phyloP scores from a whole-genome alignment of 164 flowering plant genomes.

The Sextonia rubra region DNA sequence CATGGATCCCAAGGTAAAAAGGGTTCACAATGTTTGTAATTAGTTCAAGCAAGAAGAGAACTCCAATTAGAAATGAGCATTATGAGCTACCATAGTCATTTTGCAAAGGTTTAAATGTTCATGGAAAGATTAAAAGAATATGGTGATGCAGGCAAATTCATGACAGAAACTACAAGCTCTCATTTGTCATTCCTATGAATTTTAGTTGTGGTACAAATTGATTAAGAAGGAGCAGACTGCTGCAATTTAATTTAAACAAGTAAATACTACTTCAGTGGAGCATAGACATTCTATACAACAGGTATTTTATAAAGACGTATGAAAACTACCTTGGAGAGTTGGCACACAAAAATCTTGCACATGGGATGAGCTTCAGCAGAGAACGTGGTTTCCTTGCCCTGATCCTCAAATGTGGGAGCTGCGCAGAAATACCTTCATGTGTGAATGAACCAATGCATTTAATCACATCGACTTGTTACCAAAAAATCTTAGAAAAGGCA shows the following conservation, averaged over 20 bases:
- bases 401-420: constrained; percentile 29
- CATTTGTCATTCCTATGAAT: constrained; percentile 14
- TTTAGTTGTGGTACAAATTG: constrained; percentile 16
- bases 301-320: not conserved
- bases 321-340: constrained; percentile 27
- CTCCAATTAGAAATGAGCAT: not conserved
- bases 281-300: constrained; percentile 6
- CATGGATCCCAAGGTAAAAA: not conserved
- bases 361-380: constrained; percentile 27
- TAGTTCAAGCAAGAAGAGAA: not conserved
- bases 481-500: not conserved
- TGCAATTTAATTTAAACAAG: constrained; percentile 20
- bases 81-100: not conserved
- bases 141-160: not conserved
- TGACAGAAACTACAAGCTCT: not conserved
- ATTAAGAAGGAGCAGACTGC: constrained; percentile 24
- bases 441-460: not conserved
- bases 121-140: not conserved
- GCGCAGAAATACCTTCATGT: constrained; percentile 11
- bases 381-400: constrained; percentile 26
- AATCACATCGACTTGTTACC: not conserved
- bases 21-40: not conserved
- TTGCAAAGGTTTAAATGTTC: not conserved
- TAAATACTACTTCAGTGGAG: not conserved
- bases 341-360: constrained; percentile 27